These are phyloP conservation scores for Plantago major DNA, from an alignment of 257 asterid species.

Conservation along the genomic window DNA sequence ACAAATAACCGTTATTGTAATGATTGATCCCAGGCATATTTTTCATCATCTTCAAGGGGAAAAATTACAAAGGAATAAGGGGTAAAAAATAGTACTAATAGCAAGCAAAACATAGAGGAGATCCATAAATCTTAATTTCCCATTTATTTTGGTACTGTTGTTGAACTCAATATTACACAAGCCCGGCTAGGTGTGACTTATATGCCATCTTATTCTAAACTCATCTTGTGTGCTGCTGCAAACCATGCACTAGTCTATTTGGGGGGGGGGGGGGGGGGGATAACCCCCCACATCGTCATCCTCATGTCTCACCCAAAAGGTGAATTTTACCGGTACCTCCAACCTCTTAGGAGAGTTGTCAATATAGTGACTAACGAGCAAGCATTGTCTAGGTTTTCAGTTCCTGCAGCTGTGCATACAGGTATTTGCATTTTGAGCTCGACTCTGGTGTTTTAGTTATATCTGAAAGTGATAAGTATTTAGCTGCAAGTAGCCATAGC, in stretches of 20 bases:
- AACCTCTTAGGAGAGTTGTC: neutral
- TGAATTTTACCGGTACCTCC: neutral
- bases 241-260: neutral
- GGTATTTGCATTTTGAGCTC: constrained; percentile 1
- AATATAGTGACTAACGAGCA: neutral
- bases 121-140: neutral
- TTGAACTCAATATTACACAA: neutral
- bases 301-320: neutral
- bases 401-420: constrained; percentile 2
- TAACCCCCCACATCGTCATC: neutral
- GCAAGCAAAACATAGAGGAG: too few relatives aligned
- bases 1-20: too few relatives aligned
- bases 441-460: neutral
- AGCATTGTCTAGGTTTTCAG: constrained; percentile 4
- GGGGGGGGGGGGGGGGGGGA: too few relatives aligned
- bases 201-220: neutral
- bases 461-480: neutral
- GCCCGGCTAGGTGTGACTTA: neutral
- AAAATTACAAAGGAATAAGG: too few relatives aligned
- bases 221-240: neutral
- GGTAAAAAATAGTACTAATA: too few relatives aligned
- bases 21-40: too few relatives aligned
- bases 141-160: constrained; percentile 3
- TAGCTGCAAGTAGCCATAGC: constrained; percentile 4
- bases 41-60: too few relatives aligned